Evolutionary conservation across 2,329 filamentous ascomycete species (phyloP), one percentile per base, ranked within the genome.

Genomic region (Sporothrix dimorphospora): DNA sequence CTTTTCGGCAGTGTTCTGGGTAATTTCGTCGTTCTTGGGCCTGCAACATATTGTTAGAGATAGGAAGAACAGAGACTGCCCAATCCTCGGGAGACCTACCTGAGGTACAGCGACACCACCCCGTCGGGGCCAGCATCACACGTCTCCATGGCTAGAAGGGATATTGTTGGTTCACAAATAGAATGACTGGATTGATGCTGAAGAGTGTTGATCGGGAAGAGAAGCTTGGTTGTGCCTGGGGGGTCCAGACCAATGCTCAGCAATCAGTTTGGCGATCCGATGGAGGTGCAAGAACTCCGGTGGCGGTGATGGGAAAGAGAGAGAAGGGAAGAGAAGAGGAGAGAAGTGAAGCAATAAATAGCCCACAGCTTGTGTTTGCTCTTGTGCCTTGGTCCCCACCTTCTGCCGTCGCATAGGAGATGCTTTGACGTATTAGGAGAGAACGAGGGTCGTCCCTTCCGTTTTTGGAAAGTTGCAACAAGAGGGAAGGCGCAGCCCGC

Each of bases 401-500:
- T 49, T 16, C n/a, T 38, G 16, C 45, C 27, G 40, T 30, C 9
- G n/a, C 16, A 6, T 30, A 9, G 38, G 16, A 47, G 12, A 47
- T 8, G 19, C 11, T n/a, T 49, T 40, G 4, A 19, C 16, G 7
- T 21, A 27, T 42, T 65, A 12, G 69, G 69, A 71, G 21, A 66
- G 42, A 45, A 24, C 69, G 40, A 30, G 1, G 59, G 59, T 66
- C 59, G 69, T 27, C 47, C 69, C 24, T 71, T 71, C 69, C 59
- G 19, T 9, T 34, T 59, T 47, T 47, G 55, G 34, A 12, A 21
- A n/a, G 9, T 27, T 27, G 27, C 24, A 24, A 49, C 24, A n/a
- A n/a, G 14, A 45, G 40, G 40, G 61, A 65, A 47, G 21, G 40
- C 6, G 12, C 34, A n/a, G 19, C 9, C 24, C 24, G 51, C 55